Base-by-base conservation (phyloP, 805 yeast species). In the Grigorovia jiainica region DNA sequence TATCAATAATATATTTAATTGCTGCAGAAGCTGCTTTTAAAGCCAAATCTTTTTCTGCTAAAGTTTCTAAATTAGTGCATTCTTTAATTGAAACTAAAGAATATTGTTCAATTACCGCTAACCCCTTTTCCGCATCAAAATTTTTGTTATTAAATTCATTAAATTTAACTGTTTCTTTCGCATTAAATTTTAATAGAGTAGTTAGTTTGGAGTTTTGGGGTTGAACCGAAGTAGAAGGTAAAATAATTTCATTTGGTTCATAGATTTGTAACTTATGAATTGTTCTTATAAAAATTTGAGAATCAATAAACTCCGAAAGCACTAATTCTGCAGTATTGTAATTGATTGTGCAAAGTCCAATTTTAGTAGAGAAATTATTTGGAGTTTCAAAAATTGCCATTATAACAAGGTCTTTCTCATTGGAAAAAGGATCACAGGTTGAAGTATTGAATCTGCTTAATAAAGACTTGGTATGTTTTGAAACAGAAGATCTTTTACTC, bases 201-300 rank as follows among this genome's bases (percentile, higher is more conserved):
- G 63, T 51, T 33, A 71, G 41, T 45, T 60, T 69, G 2, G 65
- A 57, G 13, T 45, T 47, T 3, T 33, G 35, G 1, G 67, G 67
- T 0, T 43, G 25, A 1, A 58, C 15, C 6, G 61, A 59, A 3
- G 53, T 43, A 9, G 38, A 42, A 2, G 74, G 68, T 6, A 70
- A 38, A 8, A 68, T 42, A 4, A 70, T 55, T 24, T 64, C 68
- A 3, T 63, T 49, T 0, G 68, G 69, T 9, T 54, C 50, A 36
- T 53, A 55, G 1, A 69, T 53, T 16, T 59, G 61, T 0, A 70
- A 39, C 43, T 66, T 66, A 44, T 72, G 70, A 7, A 72, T 51
- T 0, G 73, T 67, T 36, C 74, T 53, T 2, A 70, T 69, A 42
- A 60, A 70, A 0, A 73, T 70, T 46, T 66, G 73, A 0, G 76